A percentile compares a stretch with the other conserved stretches of the same genome.
These are phyloP conservation scores for Holtermannia corniformis DNA, from an alignment of 768 basidiomycete genomes.

Conservation along the genomic window DNA sequence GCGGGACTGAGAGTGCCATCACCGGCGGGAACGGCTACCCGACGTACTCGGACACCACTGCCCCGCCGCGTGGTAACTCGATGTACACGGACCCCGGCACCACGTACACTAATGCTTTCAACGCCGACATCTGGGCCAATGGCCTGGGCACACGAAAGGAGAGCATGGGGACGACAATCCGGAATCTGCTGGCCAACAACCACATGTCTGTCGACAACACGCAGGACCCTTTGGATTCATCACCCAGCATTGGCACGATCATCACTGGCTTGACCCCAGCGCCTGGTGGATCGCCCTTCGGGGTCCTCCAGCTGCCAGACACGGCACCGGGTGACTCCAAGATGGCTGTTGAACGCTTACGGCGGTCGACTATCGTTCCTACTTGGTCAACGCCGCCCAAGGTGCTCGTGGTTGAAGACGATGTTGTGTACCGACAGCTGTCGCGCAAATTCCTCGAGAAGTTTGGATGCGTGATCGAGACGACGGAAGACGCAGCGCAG, in stretches of 20 bases:
- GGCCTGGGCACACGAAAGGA: neutral
- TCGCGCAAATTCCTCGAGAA: conserved; percentile 90
- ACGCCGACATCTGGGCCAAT: neutral
- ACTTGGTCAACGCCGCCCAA: conserved; percentile 51
- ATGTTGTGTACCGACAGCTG: conserved; percentile 77
- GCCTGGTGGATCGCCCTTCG: conserved; percentile 18
- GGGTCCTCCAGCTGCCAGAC: conserved; percentile 12
- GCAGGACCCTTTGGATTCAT: conserved; percentile 15
- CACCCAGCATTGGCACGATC: neutral
- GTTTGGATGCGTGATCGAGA: conserved; percentile 87
- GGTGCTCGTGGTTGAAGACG: conserved; percentile 90
- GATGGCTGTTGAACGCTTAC: conserved; percentile 1
- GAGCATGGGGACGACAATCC: neutral
- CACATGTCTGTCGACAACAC: neutral
- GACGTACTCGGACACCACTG: neutral
- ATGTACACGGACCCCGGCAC: neutral
- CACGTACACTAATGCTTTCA: neutral
- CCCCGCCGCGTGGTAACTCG: neutral
- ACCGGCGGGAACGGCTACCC: neutral
- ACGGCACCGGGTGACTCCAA: neutral
- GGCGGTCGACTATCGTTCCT: conserved; percentile 17
- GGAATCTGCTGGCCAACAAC: neutral
- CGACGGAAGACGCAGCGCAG: conserved; percentile 82
- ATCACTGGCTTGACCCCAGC: neutral
- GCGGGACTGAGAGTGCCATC: neutral